Conservation (phyloP, 225 moss, liverwort and hornwort genomes). For the Sphagnum contortum region DNA sequence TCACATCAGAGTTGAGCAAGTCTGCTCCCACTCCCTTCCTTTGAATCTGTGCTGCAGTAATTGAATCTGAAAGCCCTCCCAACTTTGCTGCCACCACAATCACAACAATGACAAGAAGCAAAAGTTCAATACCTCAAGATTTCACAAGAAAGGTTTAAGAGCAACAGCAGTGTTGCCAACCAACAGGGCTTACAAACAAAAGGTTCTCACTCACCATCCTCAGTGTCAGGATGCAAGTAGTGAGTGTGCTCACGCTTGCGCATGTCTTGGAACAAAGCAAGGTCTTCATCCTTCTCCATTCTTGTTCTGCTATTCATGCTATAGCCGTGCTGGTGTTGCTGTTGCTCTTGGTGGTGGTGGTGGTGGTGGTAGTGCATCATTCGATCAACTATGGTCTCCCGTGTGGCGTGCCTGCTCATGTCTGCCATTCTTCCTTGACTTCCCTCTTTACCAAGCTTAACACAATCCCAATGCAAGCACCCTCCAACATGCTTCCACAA, state of each 20-base stretch:
- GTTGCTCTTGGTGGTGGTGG: not conserved
- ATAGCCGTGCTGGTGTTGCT: conserved; percentile 29
- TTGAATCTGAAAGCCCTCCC: conserved; percentile 25
- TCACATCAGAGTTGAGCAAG: conserved; percentile 45
- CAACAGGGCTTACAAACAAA: too few species aligned
- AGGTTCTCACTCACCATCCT: conserved; percentile 2
- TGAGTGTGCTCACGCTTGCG: conserved; percentile 32
- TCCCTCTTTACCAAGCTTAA: too few species aligned
- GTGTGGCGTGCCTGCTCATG: too few species aligned
- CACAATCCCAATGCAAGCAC: too few species aligned
- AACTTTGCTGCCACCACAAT: conserved; percentile 22
- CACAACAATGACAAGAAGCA: not conserved
- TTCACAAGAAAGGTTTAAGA: too few species aligned
- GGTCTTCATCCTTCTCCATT: conserved; percentile 40
- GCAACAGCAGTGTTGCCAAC: too few species aligned
- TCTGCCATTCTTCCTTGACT: too few species aligned
- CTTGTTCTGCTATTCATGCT: conserved; percentile 29
- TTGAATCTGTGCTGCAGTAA: conserved; percentile 16
- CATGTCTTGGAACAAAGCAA: conserved; percentile 49
- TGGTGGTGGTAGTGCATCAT: too few species aligned
- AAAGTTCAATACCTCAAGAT: too few species aligned
- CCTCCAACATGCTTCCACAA: too few species aligned
- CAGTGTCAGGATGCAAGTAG: conserved; percentile 15
- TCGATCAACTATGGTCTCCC: too few species aligned
- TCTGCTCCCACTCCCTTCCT: conserved; percentile 41